These are phyloP conservation scores for Erysimum pusillum DNA, from an alignment of 441 rosid species.

Conservation along the genomic window DNA sequence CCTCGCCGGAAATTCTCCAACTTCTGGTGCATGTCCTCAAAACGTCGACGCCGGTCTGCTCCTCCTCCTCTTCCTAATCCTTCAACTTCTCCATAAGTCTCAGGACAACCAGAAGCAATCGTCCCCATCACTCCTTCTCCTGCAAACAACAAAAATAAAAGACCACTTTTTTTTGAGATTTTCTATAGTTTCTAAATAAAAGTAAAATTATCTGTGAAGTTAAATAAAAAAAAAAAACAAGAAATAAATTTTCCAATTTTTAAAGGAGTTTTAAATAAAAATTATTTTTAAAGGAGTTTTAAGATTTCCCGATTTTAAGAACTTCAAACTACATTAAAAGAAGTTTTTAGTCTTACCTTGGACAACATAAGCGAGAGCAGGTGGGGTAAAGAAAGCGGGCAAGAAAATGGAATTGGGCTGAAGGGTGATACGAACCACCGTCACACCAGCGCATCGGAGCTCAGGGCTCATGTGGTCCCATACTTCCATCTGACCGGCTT, in stretches of 20 bases:
- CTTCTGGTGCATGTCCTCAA: slow-evolving; percentile 60
- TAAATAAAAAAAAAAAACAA: not conserved
- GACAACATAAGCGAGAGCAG: slow-evolving; percentile 56
- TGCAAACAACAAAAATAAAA: slow-evolving; percentile 31
- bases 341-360: slow-evolving; percentile 52
- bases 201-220: not conserved
- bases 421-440: slow-evolving; percentile 53
- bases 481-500: slow-evolving; percentile 56
- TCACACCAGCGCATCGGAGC: slow-evolving; percentile 56
- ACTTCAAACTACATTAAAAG: not conserved
- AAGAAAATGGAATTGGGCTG: slow-evolving; percentile 55
- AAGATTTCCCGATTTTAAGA: not conserved
- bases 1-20: slow-evolving; percentile 63
- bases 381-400: slow-evolving; percentile 54
- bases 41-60: slow-evolving; percentile 18
- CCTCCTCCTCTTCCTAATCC: slow-evolving; percentile 19
- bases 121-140: slow-evolving; percentile 63
- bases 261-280: not conserved
- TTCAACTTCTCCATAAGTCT: slow-evolving; percentile 62
- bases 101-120: slow-evolving; percentile 70
- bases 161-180: not conserved
- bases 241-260: not conserved
- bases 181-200: not conserved
- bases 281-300: no score
- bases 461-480: slow-evolving; percentile 54